phyloP scores from a whole-genome alignment of 176 grass and related monocot species.

The Carex pumila region DNA sequence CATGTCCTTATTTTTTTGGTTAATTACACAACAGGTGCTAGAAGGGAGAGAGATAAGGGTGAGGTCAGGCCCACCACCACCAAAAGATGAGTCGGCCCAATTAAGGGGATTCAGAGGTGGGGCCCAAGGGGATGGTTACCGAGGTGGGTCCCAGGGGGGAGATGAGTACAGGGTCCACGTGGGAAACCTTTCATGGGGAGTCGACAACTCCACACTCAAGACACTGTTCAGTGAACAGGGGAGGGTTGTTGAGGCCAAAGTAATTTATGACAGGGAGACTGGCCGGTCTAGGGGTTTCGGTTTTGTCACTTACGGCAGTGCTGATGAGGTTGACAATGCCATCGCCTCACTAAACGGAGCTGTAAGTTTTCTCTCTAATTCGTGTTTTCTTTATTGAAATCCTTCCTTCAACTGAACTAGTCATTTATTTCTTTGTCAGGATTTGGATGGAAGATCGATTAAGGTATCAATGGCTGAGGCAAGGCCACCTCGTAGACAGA shows the following conservation, averaged over 20 bases:
- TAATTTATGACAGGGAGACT: conserved; percentile 77
- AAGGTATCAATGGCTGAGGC: conserved; percentile 75
- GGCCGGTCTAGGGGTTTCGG: conserved; percentile 94
- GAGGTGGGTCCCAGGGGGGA: conserved; percentile 16
- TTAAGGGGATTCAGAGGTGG: conserved; percentile 47
- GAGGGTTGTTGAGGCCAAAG: conserved; percentile 63
- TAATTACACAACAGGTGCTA: conserved; percentile 42
- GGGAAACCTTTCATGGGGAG: conserved; percentile 87
- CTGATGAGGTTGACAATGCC: conserved; percentile 59
- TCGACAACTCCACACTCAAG: conserved; percentile 77
- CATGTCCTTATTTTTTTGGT: background rate
- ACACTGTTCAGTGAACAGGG: conserved; percentile 84
- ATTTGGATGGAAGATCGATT: conserved; percentile 80
- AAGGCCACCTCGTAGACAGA: conserved; percentile 49
- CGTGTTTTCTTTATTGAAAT: background rate
- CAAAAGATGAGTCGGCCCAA: conserved; percentile 35
- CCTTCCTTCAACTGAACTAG: background rate
- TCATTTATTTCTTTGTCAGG: conserved; percentile 35
- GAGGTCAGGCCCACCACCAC: conserved; percentile 65
- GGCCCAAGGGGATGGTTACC: background rate
- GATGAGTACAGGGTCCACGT: conserved; percentile 65
- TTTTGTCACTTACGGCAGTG: conserved; percentile 68
- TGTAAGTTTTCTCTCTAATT: conserved; percentile 37
- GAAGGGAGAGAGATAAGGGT: conserved; percentile 74
- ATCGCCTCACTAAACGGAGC: conserved; percentile 72